Evolutionary conservation across 2,329 filamentous ascomycete species (phyloP), one percentile per base, ranked within the genome.

Genomic region (Penicillium sp.): DNA sequence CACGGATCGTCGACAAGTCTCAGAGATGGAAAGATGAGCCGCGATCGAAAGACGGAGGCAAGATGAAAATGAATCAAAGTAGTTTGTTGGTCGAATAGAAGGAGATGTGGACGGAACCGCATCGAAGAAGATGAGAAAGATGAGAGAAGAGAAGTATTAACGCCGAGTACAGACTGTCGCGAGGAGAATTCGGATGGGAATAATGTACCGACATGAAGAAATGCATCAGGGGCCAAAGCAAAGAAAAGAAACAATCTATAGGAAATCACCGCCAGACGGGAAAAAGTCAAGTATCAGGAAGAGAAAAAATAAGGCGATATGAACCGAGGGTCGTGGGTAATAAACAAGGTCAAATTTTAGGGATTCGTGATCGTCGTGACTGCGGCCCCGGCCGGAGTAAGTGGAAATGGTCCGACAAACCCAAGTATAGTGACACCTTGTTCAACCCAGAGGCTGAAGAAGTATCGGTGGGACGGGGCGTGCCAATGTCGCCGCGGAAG

Each of bases 301-400:
- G 44, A 56, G 54, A 47, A 48, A 54, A 47, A 51, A 50, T 51
- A 32, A 35, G 38, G 35, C 50, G 50, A 47, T 41, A 54, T 53
- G 44, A 52, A 53, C 51, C 56, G 57, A 59, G 58, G 61, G 41
- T 47, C 48, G 42, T 54, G 48, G 47, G 45, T 51, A 50, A 52
- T 54, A 45, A 51, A 52, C 47, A 51, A 46, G 38, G 40, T 46
- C 48, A 50, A 36, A 51, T 51, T 54, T 54, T 52, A 36, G 44
- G 49, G 39, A 56, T 52, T 62, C 59, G 54, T 62, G 44, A 60
- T 59, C 57, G 51, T 61, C 59, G 56, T 61, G 55, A 59, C 55
- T 56, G 55, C 56, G 45, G 50, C 42, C 44, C 49, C 42, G 42
- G 45, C 47, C 29, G 31, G 25, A 22, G 8, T 22, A n/a, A 23